Percentiles rank a stretch among this genome's conserved stretches.
phyloP scores from a whole-genome alignment of 805 yeast genomes.

The Gaillardinia entomophila region DNA sequence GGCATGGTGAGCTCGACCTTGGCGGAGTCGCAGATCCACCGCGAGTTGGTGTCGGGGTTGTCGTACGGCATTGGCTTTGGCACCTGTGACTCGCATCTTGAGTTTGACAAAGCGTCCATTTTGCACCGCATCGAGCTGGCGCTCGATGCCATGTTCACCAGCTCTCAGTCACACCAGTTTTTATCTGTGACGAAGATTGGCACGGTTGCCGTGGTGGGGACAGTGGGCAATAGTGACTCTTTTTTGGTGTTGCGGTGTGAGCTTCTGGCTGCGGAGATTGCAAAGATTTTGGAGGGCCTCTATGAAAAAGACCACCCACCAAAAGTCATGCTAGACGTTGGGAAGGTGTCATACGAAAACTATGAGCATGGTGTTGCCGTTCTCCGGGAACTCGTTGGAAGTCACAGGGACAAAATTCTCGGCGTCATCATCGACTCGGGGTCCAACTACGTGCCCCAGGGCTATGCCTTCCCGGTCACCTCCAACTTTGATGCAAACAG shows the following conservation, averaged over 20 bases:
- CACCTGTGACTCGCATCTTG: slow-evolving; percentile 13
- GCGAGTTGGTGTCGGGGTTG: slow-evolving; percentile 46
- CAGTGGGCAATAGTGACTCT: slow-evolving; percentile 46
- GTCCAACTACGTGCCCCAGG: slow-evolving; percentile 20
- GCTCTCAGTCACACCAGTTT: slow-evolving; percentile 41
- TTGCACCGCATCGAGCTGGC: slow-evolving; percentile 29
- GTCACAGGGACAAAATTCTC: slow-evolving; percentile 13
- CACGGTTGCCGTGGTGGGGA: slow-evolving; percentile 43
- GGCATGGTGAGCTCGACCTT: slow-evolving; percentile 40
- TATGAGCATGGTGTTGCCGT: slow-evolving; percentile 9
- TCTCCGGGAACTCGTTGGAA: slow-evolving; percentile 9
- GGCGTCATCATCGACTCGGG: slow-evolving; percentile 41
- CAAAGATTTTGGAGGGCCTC: slow-evolving; percentile 6
- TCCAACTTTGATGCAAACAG: too few species aligned
- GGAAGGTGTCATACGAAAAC: slow-evolving; percentile 12
- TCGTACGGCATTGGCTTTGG: slow-evolving; percentile 46
- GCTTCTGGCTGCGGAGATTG: too few species aligned
- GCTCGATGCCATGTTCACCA: slow-evolving; percentile 41
- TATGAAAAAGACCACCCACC: slow-evolving; percentile 14
- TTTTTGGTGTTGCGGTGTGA: slow-evolving; percentile 34
- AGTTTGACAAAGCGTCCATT: slow-evolving; percentile 17
- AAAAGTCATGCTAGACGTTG: slow-evolving; percentile 25
- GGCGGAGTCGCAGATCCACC: slow-evolving; percentile 44
- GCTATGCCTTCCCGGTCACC: too few species aligned
- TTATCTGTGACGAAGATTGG: slow-evolving; percentile 44